Base-by-base conservation (phyloP, 768 basidiomycete genomes). In the Russula virescens region DNA sequence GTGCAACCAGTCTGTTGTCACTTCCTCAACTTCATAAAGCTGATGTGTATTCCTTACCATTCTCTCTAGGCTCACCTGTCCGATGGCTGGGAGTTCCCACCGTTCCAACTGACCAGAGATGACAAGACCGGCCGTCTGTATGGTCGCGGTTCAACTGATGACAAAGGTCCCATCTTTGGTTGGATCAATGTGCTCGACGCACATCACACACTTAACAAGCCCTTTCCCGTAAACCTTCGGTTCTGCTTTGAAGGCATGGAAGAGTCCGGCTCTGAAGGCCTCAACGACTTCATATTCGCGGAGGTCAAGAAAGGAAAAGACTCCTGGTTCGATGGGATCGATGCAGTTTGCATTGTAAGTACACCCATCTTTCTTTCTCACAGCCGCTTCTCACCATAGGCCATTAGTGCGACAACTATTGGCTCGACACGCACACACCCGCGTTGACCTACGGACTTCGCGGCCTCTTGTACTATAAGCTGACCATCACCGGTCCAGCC, bases 201-300 rank as follows among this genome's bases (percentile, higher is more conserved):
- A 59, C 93, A 96, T 61, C 75, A 81, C 53, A 76, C 85, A 60
- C 81, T 82, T 40, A 78, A 82, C 25, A 77, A 85, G 48, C 81
- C 84, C 40, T 81, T 97, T 21, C 95, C 95, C 1, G 91, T 98
- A 28, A 97, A 98, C 72, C 75, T 98, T 59, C 83, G 85, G 66
- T 86, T 91, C 78, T 92, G 90, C 79, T 94, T 98, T 69, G 96
- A 98, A 73, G 95, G 91, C 5, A 98, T 97, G 95, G 96, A 98
- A 73, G 96, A 98, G 77, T 88, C 82, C 64, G 95, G 94, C 6
- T 91, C 88, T 46, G 90, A 91, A 68, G 94, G 94, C 1, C 80
- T 98, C 13, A 94, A 97, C 69, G 89, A 91, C 38, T 83, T 96
- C 48, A 91, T 98, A 64, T 74, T 79, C 63, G 78, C 78, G 53